Evolutionary conservation across 1,284 basidiomycete species (phyloP).

Genomic region (Irpex rosettiformis): DNA sequence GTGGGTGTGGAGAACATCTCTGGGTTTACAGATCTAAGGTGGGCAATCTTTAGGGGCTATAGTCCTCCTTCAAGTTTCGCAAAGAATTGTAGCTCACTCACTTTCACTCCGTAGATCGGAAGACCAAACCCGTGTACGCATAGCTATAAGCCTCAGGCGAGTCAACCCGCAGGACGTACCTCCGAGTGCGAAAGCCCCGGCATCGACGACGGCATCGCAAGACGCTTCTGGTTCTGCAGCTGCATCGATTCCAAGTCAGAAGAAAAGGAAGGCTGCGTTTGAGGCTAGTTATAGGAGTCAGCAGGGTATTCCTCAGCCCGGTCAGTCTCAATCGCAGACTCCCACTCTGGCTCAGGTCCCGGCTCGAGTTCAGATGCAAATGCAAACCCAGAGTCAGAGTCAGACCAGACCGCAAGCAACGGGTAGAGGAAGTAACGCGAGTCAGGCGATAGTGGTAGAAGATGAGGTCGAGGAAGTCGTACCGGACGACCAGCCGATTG

Average conservation of each 20-base stretch:
- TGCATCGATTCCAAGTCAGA: slow-evolving; percentile 30
- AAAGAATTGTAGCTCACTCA: neutral
- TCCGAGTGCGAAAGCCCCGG: slow-evolving; percentile 19
- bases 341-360: slow-evolving; percentile 31
- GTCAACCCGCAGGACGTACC: slow-evolving; percentile 54
- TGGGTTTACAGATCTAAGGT: slow-evolving; percentile 55
- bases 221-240: slow-evolving; percentile 16
- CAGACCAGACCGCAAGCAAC: too few relatives aligned
- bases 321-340: neutral
- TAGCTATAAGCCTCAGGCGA: slow-evolving; percentile 48
- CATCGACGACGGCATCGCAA: slow-evolving; percentile 10
- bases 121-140: slow-evolving; percentile 60
- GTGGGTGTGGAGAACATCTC: slow-evolving; percentile 39
- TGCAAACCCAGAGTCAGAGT: too few relatives aligned
- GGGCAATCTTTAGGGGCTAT: neutral
- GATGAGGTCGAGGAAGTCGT: slow-evolving; percentile 42
- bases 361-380: too few relatives aligned
- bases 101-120: slow-evolving; percentile 33
- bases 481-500: slow-evolving; percentile 43
- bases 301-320: slow-evolving; percentile 14
- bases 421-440: neutral
- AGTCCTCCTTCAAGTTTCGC: neutral
- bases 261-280: slow-evolving; percentile 34
- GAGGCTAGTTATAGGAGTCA: slow-evolving; percentile 21
- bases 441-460: slow-evolving; percentile 26